These are phyloP conservation scores for Neocatenulostroma microsporum DNA, from an alignment of 2,329 filamentous ascomycete genomes.

Conservation along the genomic window DNA sequence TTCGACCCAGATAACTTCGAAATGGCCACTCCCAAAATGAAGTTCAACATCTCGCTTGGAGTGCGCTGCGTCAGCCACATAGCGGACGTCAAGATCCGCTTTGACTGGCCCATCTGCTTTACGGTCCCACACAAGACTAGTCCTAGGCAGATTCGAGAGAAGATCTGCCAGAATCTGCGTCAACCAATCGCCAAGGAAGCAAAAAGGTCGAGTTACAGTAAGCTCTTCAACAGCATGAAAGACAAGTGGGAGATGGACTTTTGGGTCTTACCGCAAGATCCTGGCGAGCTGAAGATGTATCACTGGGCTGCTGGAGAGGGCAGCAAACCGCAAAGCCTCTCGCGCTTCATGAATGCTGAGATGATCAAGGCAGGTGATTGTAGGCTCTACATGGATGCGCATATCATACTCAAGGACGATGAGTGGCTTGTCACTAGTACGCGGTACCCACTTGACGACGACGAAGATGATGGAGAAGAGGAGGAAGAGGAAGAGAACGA, in stretches of 20 bases:
- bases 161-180: no score
- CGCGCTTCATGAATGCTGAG: background rate
- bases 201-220: background rate
- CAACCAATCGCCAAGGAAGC: no score
- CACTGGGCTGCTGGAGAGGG: background rate
- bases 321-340: background rate
- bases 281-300: background rate
- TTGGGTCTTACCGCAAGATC: conserved; percentile 3
- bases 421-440: conserved; percentile 1
- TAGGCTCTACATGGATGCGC: conserved; percentile 1
- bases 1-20: no score
- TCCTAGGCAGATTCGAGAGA: no score
- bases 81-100: no score
- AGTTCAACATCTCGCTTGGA: no score
- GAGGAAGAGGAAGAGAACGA: background rate
- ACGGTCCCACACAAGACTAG: no score
- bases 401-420: background rate
- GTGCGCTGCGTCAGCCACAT: no score
- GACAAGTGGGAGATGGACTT: background rate
- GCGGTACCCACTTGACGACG: background rate
- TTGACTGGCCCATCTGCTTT: no score
- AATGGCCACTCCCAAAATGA: background rate
- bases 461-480: background rate
- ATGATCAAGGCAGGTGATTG: background rate
- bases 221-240: background rate